Evolutionary conservation across 2,329 filamentous ascomycete genomes (phyloP).

Genomic region (Trichocomaceae sp.): DNA sequence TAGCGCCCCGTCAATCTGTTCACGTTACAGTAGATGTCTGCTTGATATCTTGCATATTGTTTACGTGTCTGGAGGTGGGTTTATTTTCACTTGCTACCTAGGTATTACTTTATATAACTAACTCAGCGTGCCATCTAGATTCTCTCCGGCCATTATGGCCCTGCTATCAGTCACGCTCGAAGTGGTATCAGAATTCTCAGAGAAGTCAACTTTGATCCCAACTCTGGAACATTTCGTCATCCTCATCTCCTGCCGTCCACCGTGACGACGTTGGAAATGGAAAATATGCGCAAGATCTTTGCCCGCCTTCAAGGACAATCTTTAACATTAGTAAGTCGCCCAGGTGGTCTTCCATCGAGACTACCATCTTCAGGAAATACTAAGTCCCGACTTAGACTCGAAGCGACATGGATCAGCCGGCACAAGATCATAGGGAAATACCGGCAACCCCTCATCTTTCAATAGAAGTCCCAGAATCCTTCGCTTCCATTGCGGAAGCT

Average conservation of each 20-base stretch:
- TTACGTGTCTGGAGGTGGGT: constrained; percentile 21
- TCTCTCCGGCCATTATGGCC: constrained; percentile 19
- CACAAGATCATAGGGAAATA: neutral
- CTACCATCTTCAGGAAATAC: neutral
- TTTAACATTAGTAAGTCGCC: constrained; percentile 6
- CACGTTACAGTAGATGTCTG: constrained; percentile 14
- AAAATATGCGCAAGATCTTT: constrained; percentile 4
- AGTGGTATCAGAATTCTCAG: constrained; percentile 19
- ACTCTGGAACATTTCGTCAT: constrained; percentile 8
- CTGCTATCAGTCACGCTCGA: constrained; percentile 18
- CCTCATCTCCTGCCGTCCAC: constrained; percentile 14
- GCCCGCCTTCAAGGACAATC: constrained; percentile 5
- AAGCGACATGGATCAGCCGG: neutral
- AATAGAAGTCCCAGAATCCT: neutral
- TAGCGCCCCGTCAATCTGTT: neutral
- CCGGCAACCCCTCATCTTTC: neutral
- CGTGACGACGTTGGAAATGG: constrained; percentile 12
- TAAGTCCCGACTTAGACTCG: constrained; percentile 3
- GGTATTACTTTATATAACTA: neutral
- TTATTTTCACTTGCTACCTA: neutral
- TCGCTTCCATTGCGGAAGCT: constrained; percentile 4
- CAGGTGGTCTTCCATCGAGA: too few relatives aligned
- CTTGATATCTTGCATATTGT: constrained; percentile 21
- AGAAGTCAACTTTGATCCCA: constrained; percentile 13
- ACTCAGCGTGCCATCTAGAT: constrained; percentile 14